Evolutionary conservation across 192 early-diverging fungal genomes (phyloP).

Genomic region (Borealophlyctis nickersoniae): DNA sequence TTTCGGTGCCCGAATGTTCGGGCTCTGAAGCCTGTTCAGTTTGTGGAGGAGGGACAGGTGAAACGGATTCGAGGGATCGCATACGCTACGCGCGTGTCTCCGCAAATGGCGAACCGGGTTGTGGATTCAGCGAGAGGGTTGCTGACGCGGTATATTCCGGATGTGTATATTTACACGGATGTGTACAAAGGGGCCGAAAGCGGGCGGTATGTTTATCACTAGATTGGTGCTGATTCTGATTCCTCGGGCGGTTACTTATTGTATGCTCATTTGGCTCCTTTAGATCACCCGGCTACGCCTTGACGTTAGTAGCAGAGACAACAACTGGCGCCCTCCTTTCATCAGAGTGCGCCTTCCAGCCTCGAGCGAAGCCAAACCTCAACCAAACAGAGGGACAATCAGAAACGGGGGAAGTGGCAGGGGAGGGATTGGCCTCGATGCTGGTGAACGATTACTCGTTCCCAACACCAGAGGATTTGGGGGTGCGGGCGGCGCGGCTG

Average conservation of each 20-base stretch:
- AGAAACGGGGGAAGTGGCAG: conserved; percentile 35
- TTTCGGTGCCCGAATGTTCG: conserved; percentile 83
- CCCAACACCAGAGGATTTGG: conserved; percentile 89
- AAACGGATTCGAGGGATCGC: conserved; percentile 95
- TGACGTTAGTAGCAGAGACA: conserved; percentile 89
- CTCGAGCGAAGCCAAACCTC: conserved; percentile 21
- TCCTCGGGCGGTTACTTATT: neutral
- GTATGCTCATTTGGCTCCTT: conserved; percentile 51
- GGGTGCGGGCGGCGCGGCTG: conserved; percentile 67
- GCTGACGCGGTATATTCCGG: conserved; percentile 91
- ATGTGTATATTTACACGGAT: conserved; percentile 97
- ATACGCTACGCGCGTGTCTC: conserved; percentile 87
- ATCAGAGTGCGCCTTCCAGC: conserved; percentile 79
- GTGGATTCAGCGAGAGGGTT: conserved; percentile 81
- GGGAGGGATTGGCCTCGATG: neutral
- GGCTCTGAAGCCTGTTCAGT: conserved; percentile 71
- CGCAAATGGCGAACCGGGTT: conserved; percentile 91
- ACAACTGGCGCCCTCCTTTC: conserved; percentile 80
- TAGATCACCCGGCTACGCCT: conserved; percentile 90
- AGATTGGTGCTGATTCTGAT: neutral
- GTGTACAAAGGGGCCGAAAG: conserved; percentile 95
- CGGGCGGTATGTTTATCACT: conserved; percentile 43
- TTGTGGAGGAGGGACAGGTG: conserved; percentile 81
- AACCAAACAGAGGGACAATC: conserved; percentile 25
- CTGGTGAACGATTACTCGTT: conserved; percentile 49